These are phyloP conservation scores for Aspergillus sp. DNA, from an alignment of 2,329 filamentous ascomycete species.

Conservation along the genomic window DNA sequence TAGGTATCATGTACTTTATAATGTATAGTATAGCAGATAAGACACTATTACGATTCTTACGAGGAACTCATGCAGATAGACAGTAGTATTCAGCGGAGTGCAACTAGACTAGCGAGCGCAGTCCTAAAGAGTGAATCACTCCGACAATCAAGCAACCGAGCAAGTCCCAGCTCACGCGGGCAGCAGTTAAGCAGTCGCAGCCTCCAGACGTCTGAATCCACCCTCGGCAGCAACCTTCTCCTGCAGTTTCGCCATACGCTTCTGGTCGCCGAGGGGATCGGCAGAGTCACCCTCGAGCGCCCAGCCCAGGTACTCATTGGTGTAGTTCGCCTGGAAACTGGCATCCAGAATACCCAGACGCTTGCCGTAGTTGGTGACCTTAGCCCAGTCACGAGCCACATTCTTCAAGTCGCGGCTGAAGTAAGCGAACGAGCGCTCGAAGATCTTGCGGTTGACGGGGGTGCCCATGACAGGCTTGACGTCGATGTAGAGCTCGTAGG, in stretches of 20 bases:
- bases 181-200: slow-evolving; percentile 20
- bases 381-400: slow-evolving; percentile 69
- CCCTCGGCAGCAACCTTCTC: slow-evolving; percentile 62
- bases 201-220: slow-evolving; percentile 50
- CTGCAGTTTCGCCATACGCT: slow-evolving; percentile 69
- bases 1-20: no score
- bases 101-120: background rate
- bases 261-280: slow-evolving; percentile 71
- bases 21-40: no score
- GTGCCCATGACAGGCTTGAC: slow-evolving; percentile 70
- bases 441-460: slow-evolving; percentile 71
- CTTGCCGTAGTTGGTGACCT: slow-evolving; percentile 76
- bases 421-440: slow-evolving; percentile 74
- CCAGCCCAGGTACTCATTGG: slow-evolving; percentile 69
- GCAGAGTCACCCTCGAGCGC: slow-evolving; percentile 60
- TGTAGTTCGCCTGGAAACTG: slow-evolving; percentile 69
- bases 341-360: slow-evolving; percentile 65
- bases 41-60: no score
- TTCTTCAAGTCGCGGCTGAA: slow-evolving; percentile 74
- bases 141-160: no score
- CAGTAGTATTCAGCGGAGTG: no score
- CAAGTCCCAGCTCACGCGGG: no score
- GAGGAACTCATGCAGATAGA: no score
- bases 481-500: slow-evolving; percentile 67
- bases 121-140: background rate